phyloP scores from a whole-genome alignment of 257 asterid species.

The Eustoma russellianum region DNA sequence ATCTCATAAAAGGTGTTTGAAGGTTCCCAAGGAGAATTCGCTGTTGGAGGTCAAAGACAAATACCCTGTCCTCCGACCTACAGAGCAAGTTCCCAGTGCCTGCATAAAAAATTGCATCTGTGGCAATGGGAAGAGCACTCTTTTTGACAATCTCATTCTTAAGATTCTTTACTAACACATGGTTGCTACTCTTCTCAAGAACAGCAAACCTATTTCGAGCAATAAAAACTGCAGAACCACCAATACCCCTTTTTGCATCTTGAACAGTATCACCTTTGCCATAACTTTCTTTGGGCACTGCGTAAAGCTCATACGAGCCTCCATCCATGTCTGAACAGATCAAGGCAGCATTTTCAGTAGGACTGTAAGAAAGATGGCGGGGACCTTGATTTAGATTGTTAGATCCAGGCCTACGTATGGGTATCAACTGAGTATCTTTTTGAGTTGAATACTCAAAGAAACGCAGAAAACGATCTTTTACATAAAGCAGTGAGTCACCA shows the following conservation, averaged over 20 bases:
- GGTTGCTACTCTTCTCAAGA: slow-evolving; percentile 74
- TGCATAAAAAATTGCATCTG: slow-evolving; percentile 87
- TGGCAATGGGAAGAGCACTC: slow-evolving; percentile 51
- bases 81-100: slow-evolving; percentile 89
- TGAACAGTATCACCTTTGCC: slow-evolving; percentile 69
- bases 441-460: slow-evolving; percentile 73
- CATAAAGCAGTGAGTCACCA: slow-evolving; percentile 67
- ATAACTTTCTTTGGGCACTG: slow-evolving; percentile 62
- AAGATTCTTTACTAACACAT: slow-evolving; percentile 62
- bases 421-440: slow-evolving; percentile 70
- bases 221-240: slow-evolving; percentile 80
- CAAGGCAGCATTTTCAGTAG: slow-evolving; percentile 76
- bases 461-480: slow-evolving; percentile 75
- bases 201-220: slow-evolving; percentile 91
- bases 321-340: slow-evolving; percentile 77
- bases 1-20: slow-evolving; percentile 67
- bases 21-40: slow-evolving; percentile 70
- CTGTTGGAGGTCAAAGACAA: slow-evolving; percentile 84
- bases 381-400: slow-evolving; percentile 65
- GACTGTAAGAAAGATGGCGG: slow-evolving; percentile 70
- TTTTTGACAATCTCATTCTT: slow-evolving; percentile 65
- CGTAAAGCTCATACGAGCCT: slow-evolving; percentile 79
- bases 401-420: slow-evolving; percentile 85
- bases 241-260: slow-evolving; percentile 74
- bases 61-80: slow-evolving; percentile 88